phyloP scores from a whole-genome alignment of 2,329 filamentous ascomycete species.

The Penicillium concentricum region DNA sequence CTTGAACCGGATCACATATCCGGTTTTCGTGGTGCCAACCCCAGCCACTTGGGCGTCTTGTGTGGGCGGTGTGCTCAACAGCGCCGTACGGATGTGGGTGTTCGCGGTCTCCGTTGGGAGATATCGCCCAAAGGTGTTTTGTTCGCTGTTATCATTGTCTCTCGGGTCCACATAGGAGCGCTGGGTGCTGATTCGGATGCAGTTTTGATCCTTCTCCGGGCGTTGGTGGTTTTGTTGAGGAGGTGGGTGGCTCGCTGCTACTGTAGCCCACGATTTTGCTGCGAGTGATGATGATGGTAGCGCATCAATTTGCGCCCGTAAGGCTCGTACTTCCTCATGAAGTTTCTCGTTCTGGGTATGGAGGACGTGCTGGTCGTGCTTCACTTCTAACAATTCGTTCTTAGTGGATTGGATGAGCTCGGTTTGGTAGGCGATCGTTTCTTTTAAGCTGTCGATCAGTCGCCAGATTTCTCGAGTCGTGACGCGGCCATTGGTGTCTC shows the following conservation, averaged over 20 bases:
- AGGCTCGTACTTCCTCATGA: background rate
- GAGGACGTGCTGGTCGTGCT: conserved; percentile 1
- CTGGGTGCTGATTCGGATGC: conserved; percentile 6
- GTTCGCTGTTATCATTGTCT: background rate
- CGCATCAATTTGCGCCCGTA: background rate
- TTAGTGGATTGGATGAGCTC: conserved; percentile 2
- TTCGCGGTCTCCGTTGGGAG: background rate
- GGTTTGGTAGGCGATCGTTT: background rate
- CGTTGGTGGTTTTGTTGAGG: background rate
- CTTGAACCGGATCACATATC: background rate
- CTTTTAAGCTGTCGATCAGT: no score
- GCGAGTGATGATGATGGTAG: background rate
- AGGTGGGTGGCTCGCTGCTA: background rate
- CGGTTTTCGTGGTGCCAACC: background rate
- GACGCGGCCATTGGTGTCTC: no score
- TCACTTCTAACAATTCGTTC: conserved; percentile 1
- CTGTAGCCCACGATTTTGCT: conserved; percentile 1
- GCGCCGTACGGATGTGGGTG: background rate
- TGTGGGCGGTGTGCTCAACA: background rate
- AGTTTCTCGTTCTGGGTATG: conserved; percentile 1
- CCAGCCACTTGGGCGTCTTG: conserved; percentile 4
- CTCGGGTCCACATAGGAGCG: background rate
- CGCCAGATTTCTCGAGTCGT: no score
- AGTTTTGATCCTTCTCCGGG: conserved; percentile 2
- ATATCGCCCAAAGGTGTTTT: background rate